A percentile compares a stretch with the other conserved stretches of the same genome.
Conservation (phyloP, 2,329 filamentous ascomycete species). For the Nemania serpens region DNA sequence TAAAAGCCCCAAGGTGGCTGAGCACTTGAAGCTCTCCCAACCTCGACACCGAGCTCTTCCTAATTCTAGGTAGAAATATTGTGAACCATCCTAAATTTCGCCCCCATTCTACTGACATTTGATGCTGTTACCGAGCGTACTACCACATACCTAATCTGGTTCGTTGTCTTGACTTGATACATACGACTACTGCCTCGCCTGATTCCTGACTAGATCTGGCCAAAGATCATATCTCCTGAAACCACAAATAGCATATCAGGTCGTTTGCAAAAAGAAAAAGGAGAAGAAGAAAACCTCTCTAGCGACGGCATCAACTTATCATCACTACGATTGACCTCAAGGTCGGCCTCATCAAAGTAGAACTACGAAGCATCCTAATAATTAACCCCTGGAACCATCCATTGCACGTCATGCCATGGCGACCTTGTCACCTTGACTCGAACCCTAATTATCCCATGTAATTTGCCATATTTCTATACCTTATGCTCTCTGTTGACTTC, state of each 20-base stretch:
- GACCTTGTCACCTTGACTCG: background rate
- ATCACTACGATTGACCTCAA: background rate
- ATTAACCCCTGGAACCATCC: background rate
- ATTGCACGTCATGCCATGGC: conserved; percentile 5
- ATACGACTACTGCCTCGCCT: background rate
- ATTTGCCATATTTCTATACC: background rate
- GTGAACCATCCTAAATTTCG: background rate
- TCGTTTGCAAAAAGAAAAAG: background rate
- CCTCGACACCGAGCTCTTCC: background rate
- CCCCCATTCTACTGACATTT: background rate
- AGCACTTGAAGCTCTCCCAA: conserved; percentile 13
- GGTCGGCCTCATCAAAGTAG: background rate
- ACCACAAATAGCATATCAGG: background rate
- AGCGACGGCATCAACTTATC: background rate
- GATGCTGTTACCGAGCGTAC: background rate
- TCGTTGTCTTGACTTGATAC: background rate
- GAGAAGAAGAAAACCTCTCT: background rate
- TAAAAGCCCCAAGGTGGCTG: conserved; percentile 22
- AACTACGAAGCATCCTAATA: background rate
- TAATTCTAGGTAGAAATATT: conserved; percentile 1
- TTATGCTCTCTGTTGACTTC: background rate
- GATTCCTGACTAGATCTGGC: too few relatives aligned
- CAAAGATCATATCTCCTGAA: background rate
- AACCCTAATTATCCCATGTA: background rate
- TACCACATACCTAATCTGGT: background rate